phyloP scores from a whole-genome alignment of 805 yeast species.

The Monosporozyma aquatica region DNA sequence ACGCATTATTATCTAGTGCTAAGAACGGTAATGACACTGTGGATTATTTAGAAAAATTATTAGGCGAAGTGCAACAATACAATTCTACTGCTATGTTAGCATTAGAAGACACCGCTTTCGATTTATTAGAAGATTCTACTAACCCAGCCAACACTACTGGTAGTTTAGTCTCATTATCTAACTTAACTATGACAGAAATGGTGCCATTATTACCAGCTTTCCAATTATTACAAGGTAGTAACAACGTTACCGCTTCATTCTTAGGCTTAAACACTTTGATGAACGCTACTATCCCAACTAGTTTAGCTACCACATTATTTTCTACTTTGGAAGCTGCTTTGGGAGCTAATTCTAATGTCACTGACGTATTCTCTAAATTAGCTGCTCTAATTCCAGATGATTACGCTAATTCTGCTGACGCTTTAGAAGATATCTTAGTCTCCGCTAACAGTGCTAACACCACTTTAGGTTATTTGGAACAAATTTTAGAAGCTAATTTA shows the following conservation, averaged over 20 bases:
- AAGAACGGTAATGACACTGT: constrained; percentile 19
- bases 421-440: constrained; percentile 14
- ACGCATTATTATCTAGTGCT: constrained; percentile 16
- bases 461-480: constrained; percentile 13
- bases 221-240: constrained; percentile 14
- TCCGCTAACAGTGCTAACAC: constrained; percentile 13
- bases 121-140: constrained; percentile 17
- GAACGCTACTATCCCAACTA: constrained; percentile 16
- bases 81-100: constrained; percentile 9
- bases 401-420: constrained; percentile 10
- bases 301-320: constrained; percentile 13
- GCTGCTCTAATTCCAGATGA: constrained; percentile 11
- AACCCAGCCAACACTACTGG: constrained; percentile 21
- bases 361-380: constrained; percentile 10
- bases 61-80: constrained; percentile 7
- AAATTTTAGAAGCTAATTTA: constrained; percentile 15
- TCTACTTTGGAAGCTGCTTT: constrained; percentile 8
- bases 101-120: constrained; percentile 14
- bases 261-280: constrained; percentile 15
- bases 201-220: constrained; percentile 22
- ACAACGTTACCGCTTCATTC: constrained; percentile 19
- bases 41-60: constrained; percentile 9
- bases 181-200: constrained; percentile 17
- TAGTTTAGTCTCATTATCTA: constrained; percentile 18
- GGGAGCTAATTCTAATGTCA: constrained; percentile 6